Evolutionary conservation across 768 basidiomycete genomes (phyloP).

Genomic region (Russula virescens): DNA sequence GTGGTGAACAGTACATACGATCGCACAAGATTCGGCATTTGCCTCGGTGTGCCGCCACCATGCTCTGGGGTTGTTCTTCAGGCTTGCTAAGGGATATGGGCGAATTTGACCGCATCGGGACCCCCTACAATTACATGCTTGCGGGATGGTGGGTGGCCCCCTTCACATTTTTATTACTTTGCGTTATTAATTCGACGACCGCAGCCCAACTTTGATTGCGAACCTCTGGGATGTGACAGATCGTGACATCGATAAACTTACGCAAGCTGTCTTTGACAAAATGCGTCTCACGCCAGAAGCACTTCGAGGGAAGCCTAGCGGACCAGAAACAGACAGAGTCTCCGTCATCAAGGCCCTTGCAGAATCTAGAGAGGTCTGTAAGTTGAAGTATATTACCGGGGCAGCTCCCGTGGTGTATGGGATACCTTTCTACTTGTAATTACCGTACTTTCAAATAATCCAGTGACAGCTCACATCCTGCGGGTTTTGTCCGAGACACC

Average conservation of each 20-base stretch:
- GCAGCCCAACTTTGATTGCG: slow-evolving; percentile 80
- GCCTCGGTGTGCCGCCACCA: slow-evolving; percentile 81
- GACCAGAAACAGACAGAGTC: slow-evolving; percentile 27
- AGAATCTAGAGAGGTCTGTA: slow-evolving; percentile 71
- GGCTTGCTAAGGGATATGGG: slow-evolving; percentile 86
- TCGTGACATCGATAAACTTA: slow-evolving; percentile 91
- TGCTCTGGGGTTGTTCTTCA: slow-evolving; percentile 99
- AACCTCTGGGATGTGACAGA: slow-evolving; percentile 99
- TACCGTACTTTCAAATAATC: neutral
- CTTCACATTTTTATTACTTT: neutral
- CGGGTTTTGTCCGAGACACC: neutral
- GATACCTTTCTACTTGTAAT: slow-evolving; percentile 78
- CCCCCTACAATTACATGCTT: slow-evolving; percentile 94
- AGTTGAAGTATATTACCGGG: slow-evolving; percentile 89
- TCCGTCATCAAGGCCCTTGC: slow-evolving; percentile 76
- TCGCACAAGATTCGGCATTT: slow-evolving; percentile 81
- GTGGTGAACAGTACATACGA: slow-evolving; percentile 89
- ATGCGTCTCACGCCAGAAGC: slow-evolving; percentile 44
- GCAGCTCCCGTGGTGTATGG: slow-evolving; percentile 95
- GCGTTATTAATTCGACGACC: neutral
- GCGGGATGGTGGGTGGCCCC: slow-evolving; percentile 78
- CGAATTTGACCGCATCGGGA: slow-evolving; percentile 88
- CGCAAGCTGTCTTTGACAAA: slow-evolving; percentile 74
- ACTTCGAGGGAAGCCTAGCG: slow-evolving; percentile 27
- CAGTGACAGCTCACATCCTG: too few species aligned